These are phyloP conservation scores for Microdochium paspali DNA, from an alignment of 2,329 filamentous ascomycete species.

Conservation along the genomic window DNA sequence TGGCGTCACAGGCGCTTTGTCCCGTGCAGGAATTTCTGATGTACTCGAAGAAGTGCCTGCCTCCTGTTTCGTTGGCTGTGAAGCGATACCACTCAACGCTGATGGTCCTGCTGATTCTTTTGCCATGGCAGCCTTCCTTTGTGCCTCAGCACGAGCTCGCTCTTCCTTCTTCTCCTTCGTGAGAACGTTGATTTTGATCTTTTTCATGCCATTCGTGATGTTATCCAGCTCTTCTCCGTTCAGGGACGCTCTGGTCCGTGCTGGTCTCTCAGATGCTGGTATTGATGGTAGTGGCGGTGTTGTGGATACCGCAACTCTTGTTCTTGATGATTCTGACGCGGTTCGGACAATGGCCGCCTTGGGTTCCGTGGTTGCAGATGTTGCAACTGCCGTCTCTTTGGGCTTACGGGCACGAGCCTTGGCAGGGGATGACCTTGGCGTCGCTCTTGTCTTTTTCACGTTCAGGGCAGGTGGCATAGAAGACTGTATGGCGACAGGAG, in stretches of 20 bases:
- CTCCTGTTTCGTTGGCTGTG: not conserved
- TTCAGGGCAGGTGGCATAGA: constrained; percentile 28
- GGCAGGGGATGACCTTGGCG: constrained; percentile 19
- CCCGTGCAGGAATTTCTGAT: no score
- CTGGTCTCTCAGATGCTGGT: not conserved
- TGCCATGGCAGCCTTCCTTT: not conserved
- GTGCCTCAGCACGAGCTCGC: not conserved
- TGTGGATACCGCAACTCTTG: constrained; percentile 6
- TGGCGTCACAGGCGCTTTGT: not conserved
- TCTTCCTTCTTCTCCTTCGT: constrained; percentile 46
- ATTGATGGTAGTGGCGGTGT: constrained; percentile 3
- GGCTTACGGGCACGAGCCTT: constrained; percentile 7
- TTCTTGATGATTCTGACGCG: not conserved
- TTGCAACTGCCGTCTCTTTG: constrained; percentile 25
- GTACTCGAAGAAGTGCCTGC: not conserved
- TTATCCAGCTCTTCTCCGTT: constrained; percentile 37
- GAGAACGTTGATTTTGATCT: constrained; percentile 52
- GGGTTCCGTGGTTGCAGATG: constrained; percentile 27
- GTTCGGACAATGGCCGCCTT: not conserved
- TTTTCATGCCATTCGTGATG: constrained; percentile 50
- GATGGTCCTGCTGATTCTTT: not conserved
- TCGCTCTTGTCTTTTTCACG: constrained; percentile 51
- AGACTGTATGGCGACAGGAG: constrained; percentile 5
- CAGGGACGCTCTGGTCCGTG: constrained; percentile 1
- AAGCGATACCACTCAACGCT: no score